Base-by-base conservation (phyloP, 495 filamentous ascomycete species). In the Cetradonia linearis region DNA sequence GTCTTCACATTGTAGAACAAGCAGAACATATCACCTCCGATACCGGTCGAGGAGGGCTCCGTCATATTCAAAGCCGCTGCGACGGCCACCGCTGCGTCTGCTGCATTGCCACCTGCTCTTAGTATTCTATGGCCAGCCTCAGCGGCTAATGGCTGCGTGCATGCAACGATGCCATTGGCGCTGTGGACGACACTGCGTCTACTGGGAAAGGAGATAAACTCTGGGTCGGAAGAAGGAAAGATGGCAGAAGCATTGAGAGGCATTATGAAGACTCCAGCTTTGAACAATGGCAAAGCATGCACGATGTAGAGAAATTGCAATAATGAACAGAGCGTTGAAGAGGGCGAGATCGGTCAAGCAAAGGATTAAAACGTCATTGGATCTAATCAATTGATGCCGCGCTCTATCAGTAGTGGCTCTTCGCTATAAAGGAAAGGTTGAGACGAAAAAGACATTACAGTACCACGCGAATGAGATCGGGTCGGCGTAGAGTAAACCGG, bases 1-100 rank as follows among this genome's bases (percentile, higher is more conserved):
- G 85, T 92, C 64, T 86, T 81, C 54, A 88, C 86, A 67, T 89
- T 79, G 74, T 94, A 97, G 78, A 84, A 97, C 11, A 98, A 84
- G 70, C 89, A 95, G 77, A 98, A 98, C 84, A 96, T 90, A 73
- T 98, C 93, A 36, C 93, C 93, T 61, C 94, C 93, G 63, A 98
- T 96, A n/a, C 93, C 93, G 3, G 93, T 97, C 1, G 86, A 91
- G 44, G 84, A 81, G 14, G 93, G 94, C 68, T 98, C 94, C 5
- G 94, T 95, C 71, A 97, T 83, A 73, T 96, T 96, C 30, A 98
- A 73, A 31, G 81, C 89, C 40, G 93, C 93, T 48, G 91, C 88
- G 50, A 90, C 86, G 40, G 93, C 93, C 6, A 97, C 88, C 30
- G 92, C 93, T 34, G 93, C 93, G 78, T 97, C 93, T 56, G 93